Evolutionary conservation across 2,329 filamentous ascomycete genomes (phyloP), one percentile per base, ranked within the genome.

Genomic region (Xylaria sp.): DNA sequence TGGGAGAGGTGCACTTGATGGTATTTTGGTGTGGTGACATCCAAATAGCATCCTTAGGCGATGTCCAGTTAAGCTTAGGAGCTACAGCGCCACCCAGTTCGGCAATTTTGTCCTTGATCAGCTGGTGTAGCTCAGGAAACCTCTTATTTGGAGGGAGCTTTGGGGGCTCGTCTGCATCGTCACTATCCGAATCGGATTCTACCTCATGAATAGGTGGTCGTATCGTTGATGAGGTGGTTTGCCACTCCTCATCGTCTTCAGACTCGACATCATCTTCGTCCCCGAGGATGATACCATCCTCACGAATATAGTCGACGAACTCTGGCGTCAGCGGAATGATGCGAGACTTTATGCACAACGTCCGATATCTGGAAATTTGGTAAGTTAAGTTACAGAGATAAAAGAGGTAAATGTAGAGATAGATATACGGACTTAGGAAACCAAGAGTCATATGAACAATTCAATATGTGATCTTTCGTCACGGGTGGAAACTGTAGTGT

Each of bases 41-140:
- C 91, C 94, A 97, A 25, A 92, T 93, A 9, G 96, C 96, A 78
- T 99, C 96, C 79, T 97, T 97, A 4, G 96, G 96, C 4, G 94
- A 91, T 6, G 94, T 97, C 96, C 96, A 99, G 82, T 98, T 98
- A 55, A 99, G 83, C 80, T 99, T 99, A 0, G 96, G 96, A 1
- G 92, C 90, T 9, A 97, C 94, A 68, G 90, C 89, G 67, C 95
- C 95, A 18, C 93, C 94, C 0, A 98, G 86, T 74, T 94, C 91
- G 13, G 84, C 81, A 70, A 99, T 97, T 48, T 88, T 92, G 28
- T 88, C 83, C 78, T 90, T 91, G 78, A 99, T 93, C 65, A 87
- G 81, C 52, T 89, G 83, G 79, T 99, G 96, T 2, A 94, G 87
- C 41, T 93, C 91, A 9, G 89, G 81, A 81, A 93, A 89, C 43